These are phyloP conservation scores for Tuber aestivum DNA, from an alignment of 495 filamentous ascomycete genomes.

Conservation along the genomic window DNA sequence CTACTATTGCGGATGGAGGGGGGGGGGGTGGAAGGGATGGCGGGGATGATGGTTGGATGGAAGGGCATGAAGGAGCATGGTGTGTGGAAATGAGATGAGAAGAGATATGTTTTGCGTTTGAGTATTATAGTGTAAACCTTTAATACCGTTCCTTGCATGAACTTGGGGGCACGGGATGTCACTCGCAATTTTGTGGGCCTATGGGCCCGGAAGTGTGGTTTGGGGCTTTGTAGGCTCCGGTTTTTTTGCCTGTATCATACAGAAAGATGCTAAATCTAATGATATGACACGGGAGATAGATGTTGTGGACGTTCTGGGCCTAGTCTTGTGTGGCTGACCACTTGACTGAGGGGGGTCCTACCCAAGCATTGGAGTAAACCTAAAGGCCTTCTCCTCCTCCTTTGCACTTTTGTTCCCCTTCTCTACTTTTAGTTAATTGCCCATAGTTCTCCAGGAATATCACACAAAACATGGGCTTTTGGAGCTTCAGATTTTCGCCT, in stretches of 20 bases:
- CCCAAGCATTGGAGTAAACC: too few relatives aligned
- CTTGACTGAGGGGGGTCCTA: neutral
- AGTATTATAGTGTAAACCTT: neutral
- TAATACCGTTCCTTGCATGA: neutral
- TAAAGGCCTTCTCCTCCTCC: neutral
- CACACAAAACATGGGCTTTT: neutral
- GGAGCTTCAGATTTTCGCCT: neutral
- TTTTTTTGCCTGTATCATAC: too few relatives aligned
- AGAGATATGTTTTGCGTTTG: neutral
- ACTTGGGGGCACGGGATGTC: neutral
- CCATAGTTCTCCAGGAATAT: neutral
- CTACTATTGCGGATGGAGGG: slow-evolving; percentile 27
- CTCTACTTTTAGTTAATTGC: neutral
- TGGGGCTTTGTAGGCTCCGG: too few relatives aligned
- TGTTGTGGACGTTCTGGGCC: neutral
- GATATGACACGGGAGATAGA: too few relatives aligned
- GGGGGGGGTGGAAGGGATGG: slow-evolving; percentile 30
- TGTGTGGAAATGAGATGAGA: slow-evolving; percentile 23
- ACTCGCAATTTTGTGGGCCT: neutral
- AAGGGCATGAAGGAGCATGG: slow-evolving; percentile 38
- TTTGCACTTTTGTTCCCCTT: neutral
- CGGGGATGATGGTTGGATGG: slow-evolving; percentile 34
- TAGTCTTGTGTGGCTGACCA: neutral
- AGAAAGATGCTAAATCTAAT: too few relatives aligned
- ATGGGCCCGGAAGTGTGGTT: neutral